These are phyloP conservation scores for Apophysomyces variabilis DNA, from an alignment of 371 early-diverging fungal genomes.

Conservation along the genomic window DNA sequence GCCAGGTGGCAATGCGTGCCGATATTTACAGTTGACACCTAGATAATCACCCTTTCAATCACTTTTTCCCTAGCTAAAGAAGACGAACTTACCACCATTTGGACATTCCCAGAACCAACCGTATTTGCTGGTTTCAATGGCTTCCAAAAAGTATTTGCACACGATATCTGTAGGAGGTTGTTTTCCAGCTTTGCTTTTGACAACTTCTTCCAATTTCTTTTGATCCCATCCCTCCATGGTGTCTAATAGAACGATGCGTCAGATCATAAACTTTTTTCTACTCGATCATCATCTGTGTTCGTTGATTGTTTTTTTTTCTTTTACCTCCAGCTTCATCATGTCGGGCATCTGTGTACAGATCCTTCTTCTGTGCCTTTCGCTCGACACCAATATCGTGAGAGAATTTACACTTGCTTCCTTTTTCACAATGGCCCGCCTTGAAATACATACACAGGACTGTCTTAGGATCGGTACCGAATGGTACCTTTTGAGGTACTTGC, in stretches of 20 bases:
- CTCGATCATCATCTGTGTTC: too few species aligned
- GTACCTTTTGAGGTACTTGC: slow-evolving; percentile 92
- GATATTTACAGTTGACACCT: slow-evolving; percentile 88
- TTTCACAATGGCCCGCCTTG: slow-evolving; percentile 91
- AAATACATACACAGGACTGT: slow-evolving; percentile 96
- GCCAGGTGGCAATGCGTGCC: slow-evolving; percentile 98
- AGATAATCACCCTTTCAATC: background rate
- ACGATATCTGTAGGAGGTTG: slow-evolving; percentile 96
- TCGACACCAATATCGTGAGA: slow-evolving; percentile 94
- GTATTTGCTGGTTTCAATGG: slow-evolving; percentile 96
- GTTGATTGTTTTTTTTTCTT: background rate
- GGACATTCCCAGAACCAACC: slow-evolving; percentile 99
- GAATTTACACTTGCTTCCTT: slow-evolving; percentile 98
- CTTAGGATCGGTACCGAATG: slow-evolving; percentile 99
- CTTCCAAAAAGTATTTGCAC: slow-evolving; percentile 99
- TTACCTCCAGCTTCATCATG: slow-evolving; percentile 54
- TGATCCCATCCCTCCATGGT: slow-evolving; percentile 98
- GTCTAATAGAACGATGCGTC: slow-evolving; percentile 44
- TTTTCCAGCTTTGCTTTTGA: slow-evolving; percentile 84
- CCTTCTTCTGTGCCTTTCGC: slow-evolving; percentile 89
- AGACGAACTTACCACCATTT: slow-evolving; percentile 71
- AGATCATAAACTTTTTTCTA: too few species aligned
- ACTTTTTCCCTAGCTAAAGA: slow-evolving; percentile 13
- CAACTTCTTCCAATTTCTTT: slow-evolving; percentile 86
- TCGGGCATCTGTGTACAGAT: slow-evolving; percentile 91